Base-by-base conservation (phyloP, 225 moss, liverwort and hornwort species). In the Polytrichum formosum region DNA sequence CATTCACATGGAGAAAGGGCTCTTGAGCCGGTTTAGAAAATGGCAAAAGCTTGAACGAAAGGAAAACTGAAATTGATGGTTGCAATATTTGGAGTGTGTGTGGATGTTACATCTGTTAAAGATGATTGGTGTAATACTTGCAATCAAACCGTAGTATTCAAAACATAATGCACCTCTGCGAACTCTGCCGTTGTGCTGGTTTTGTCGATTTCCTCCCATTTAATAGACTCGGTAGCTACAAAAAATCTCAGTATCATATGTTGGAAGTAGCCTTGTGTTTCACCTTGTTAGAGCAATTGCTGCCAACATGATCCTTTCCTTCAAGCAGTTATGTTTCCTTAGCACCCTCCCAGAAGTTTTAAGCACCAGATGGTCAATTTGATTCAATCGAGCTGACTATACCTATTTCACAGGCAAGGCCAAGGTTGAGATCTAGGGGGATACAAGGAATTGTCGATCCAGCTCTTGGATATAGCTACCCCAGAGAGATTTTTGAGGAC, bases 381-480 rank as follows among this genome's bases (percentile, higher is more conserved):
- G 58, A 1, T 0, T 35, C 37, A 21, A 46, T 21, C 28, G 67
- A 58, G 54, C 35, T 35, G 35, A 35, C 8, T 35, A 35, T 9
- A 8, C 35, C 35, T 35, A 8, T 35, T 35, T 35, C 8, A 8
- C 67, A 79, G 82, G 73, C 79, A 6, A 73, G 62, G 21, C 82
- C 79, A 0, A 76, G 63, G 64, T 76, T 69, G 33, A 4, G 35
- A 55, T 70, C 21, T 21, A 60, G 70, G 71, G 83, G 79, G 73
- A 64, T 79, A 66, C 73, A 79, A 62, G 79, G 53, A 31, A 70
- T 79, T 23, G 5, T 73, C 2, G 83, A 83, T 73, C 76, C 73
- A 21, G 76, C 64, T 66, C 64, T 83, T 0, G 73, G 60, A 0
- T 70, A 76, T 54, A 55, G 25, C 20, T 79, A 83, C 23, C 76